Conservation (phyloP, 73 alveolate species). For the Paramecium primaurelia region DNA sequence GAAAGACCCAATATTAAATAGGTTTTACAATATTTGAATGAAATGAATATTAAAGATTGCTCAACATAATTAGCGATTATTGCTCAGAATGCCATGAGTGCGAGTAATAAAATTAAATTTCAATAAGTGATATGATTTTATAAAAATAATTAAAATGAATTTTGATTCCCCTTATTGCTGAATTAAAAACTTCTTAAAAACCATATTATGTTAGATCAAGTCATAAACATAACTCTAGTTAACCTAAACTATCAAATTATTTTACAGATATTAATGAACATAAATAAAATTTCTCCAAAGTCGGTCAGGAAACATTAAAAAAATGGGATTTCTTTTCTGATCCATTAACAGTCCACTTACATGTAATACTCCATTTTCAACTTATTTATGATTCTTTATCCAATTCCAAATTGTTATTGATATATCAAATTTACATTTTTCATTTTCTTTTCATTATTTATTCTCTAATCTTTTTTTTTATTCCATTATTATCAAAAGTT, state of each 20-base stretch:
- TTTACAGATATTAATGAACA: neutral
- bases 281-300: neutral
- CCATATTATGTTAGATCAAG: neutral
- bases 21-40: neutral
- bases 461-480: no score
- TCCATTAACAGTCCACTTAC: no score
- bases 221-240: neutral
- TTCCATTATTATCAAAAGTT: no score
- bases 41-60: neutral
- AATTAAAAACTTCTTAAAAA: neutral
- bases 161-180: neutral
- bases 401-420: no score
- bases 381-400: no score
- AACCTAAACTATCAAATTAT: neutral
- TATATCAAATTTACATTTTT: no score
- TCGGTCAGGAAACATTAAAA: neutral
- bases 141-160: neutral
- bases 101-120: neutral
- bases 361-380: no score
- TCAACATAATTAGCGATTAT: neutral
- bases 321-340: constrained; percentile 46
- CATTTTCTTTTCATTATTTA: no score
- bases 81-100: constrained; percentile 15
- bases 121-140: neutral
- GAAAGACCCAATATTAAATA: constrained; percentile 29